Conservation (phyloP, 1,139 yeast genomes). For the Suhomyces coccinellae region DNA sequence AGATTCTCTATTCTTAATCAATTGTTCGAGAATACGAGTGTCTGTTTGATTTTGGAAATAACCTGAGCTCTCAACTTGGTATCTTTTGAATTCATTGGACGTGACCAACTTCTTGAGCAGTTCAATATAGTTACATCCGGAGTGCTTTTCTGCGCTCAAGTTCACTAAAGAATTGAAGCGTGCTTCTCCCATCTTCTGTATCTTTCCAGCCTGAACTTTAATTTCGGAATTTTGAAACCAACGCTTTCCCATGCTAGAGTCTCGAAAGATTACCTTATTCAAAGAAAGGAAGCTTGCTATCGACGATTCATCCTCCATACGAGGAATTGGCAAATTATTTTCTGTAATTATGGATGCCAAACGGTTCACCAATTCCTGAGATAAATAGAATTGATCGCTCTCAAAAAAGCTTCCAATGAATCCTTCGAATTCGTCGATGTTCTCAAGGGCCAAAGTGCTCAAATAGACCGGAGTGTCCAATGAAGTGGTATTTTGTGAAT, state of each 20-base stretch:
- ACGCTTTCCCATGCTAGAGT: not conserved
- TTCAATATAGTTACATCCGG: conserved; percentile 4
- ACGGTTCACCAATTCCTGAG: not conserved
- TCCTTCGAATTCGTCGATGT: conserved; percentile 6
- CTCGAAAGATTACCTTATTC: conserved; percentile 8
- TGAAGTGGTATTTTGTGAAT: not conserved
- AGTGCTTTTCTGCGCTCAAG: conserved; percentile 6
- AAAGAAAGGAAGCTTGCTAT: conserved; percentile 8
- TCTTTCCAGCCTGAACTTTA: conserved; percentile 3
- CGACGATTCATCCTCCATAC: not conserved
- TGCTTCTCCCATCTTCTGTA: conserved; percentile 10
- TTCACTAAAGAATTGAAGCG: conserved; percentile 8
- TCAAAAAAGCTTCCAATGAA: conserved; percentile 6
- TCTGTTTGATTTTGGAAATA: conserved; percentile 15
- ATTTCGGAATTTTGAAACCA: conserved; percentile 6
- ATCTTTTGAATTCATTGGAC: conserved; percentile 18
- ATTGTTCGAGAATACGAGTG: conserved; percentile 1
- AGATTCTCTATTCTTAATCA: conserved; percentile 14
- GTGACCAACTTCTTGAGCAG: conserved; percentile 6
- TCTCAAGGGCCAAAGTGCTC: conserved; percentile 1
- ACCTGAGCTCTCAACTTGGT: conserved; percentile 19
- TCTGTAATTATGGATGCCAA: not conserved
- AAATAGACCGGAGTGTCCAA: conserved; percentile 4
- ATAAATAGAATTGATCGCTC: not conserved
- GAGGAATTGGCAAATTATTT: not conserved